Percentiles rank a stretch among this genome's conserved stretches.
These are phyloP conservation scores for Xylaria polymorpha DNA, from an alignment of 2,329 filamentous ascomycete genomes.

Conservation along the genomic window DNA sequence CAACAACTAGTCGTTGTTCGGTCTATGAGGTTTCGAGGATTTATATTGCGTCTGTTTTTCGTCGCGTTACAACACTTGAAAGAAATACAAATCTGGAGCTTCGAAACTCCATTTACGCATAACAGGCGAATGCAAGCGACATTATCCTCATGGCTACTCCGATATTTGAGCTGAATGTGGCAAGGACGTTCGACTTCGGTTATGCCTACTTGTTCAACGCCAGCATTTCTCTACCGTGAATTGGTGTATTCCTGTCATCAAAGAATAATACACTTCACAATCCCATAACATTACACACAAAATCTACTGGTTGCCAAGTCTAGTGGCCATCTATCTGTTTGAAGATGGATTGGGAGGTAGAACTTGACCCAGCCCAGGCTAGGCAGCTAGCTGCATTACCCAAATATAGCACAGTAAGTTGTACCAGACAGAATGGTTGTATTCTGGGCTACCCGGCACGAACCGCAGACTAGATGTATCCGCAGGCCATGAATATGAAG, in stretches of 20 bases:
- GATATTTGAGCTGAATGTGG: neutral
- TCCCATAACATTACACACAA: neutral
- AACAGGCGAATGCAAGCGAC: neutral
- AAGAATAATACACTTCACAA: neutral
- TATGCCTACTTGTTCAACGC: neutral
- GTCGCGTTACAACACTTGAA: neutral
- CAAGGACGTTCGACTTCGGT: neutral
- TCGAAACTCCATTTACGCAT: neutral
- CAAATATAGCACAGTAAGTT: neutral
- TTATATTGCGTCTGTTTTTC: neutral
- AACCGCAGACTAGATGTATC: neutral
- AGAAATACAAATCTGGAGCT: constrained; percentile 5
- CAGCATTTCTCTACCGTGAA: neutral
- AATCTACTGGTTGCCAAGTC: neutral
- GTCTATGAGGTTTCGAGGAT: constrained; percentile 7
- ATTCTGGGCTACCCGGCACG: too few species aligned
- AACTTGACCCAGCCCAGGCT: neutral
- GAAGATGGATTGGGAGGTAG: neutral
- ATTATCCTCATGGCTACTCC: neutral
- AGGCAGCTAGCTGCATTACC: neutral
- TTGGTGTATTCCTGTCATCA: neutral
- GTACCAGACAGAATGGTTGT: too few species aligned
- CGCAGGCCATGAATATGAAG: neutral
- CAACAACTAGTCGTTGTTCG: constrained; percentile 11
- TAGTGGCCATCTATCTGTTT: neutral